Percentiles rank a stretch among this genome's conserved stretches.
These are phyloP conservation scores for Dothistroma pini DNA, from an alignment of 2,329 filamentous ascomycete species.

Conservation along the genomic window DNA sequence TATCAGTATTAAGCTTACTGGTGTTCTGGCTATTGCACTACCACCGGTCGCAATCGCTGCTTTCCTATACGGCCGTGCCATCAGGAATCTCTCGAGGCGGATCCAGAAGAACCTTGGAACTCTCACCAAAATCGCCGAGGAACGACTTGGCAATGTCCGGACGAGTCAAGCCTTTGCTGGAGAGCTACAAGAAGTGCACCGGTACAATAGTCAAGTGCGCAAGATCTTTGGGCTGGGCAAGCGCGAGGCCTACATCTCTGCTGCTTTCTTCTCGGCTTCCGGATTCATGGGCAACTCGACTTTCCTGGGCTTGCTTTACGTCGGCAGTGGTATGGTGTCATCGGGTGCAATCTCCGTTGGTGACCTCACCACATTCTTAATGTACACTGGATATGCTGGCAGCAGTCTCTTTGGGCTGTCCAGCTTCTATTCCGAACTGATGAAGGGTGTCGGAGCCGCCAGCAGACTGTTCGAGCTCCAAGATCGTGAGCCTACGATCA, in stretches of 20 bases:
- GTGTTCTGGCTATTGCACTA: conserved; percentile 79
- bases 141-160: conserved; percentile 93
- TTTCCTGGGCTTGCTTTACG: conserved; percentile 82
- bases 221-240: conserved; percentile 89
- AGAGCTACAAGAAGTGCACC: conserved; percentile 81
- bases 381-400: conserved; percentile 88
- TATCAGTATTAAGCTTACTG: conserved; percentile 85
- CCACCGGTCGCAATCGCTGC: conserved; percentile 87
- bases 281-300: conserved; percentile 96
- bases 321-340: conserved; percentile 86
- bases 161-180: conserved; percentile 96
- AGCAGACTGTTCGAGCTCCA: conserved; percentile 93
- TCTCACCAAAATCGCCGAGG: conserved; percentile 95
- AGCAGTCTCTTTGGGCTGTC: conserved; percentile 91
- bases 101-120: conserved; percentile 93
- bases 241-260: conserved; percentile 80
- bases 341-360: conserved; percentile 82
- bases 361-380: conserved; percentile 92
- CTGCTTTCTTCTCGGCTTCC: conserved; percentile 82
- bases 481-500: conserved; percentile 80
- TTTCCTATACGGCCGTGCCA: conserved; percentile 84
- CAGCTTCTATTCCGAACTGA: conserved; percentile 95
- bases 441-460: conserved; percentile 98
- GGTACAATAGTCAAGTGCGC: conserved; percentile 89
- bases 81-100: conserved; percentile 82